phyloP scores from a whole-genome alignment of 108 stramenopile genomes.

The Cyclostephanos invisitatus region DNA sequence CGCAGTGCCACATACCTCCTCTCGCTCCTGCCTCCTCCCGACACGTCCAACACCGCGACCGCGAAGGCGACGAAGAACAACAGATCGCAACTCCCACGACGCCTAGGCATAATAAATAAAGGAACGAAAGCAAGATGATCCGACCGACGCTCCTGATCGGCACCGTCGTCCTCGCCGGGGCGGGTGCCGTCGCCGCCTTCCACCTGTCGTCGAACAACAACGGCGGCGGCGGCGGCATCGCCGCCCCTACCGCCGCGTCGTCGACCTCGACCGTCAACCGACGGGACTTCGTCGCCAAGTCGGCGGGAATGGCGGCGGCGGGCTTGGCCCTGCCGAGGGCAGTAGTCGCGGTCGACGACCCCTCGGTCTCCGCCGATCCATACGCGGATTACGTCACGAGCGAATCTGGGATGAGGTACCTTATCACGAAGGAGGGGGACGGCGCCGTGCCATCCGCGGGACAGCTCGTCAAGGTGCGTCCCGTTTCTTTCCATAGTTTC shows the following conservation, averaged over 20 bases:
- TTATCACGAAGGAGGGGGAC: constrained; percentile 82
- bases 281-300: constrained; percentile 52
- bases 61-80: too few relatives aligned
- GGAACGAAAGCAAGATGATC: background rate
- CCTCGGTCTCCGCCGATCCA: constrained; percentile 39
- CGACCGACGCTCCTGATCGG: constrained; percentile 20
- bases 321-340: constrained; percentile 33
- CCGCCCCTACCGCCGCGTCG: background rate
- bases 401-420: constrained; percentile 89
- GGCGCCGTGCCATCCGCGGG: constrained; percentile 84
- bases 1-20: too few relatives aligned
- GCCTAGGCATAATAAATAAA: background rate
- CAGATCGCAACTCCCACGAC: background rate
- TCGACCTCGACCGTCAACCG: constrained; percentile 31
- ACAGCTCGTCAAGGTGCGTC: constrained; percentile 75
- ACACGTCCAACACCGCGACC: too few relatives aligned
- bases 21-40: too few relatives aligned
- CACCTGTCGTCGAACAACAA: background rate
- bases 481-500: background rate
- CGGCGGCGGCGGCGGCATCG: background rate
- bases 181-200: constrained; percentile 29
- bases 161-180: constrained; percentile 18
- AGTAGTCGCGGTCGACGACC: constrained; percentile 38
- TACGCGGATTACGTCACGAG: constrained; percentile 74
- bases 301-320: constrained; percentile 35